phyloP scores from a whole-genome alignment of 2,329 filamentous ascomycete genomes.

The Acarospora socialis region DNA sequence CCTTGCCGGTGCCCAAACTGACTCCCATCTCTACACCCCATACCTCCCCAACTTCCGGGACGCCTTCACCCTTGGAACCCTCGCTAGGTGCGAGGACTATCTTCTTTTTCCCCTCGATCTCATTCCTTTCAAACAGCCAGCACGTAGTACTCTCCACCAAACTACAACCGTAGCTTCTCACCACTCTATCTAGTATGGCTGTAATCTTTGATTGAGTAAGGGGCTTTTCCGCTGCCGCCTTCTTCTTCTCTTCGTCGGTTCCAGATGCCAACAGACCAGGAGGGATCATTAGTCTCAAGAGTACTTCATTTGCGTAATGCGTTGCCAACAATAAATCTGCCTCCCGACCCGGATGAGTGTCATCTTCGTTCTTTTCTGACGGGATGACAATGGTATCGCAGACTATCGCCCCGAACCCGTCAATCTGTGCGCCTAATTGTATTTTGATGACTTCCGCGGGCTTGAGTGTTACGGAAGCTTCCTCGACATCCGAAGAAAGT shows the following conservation, averaged over 20 bases:
- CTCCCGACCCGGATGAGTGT: slow-evolving; percentile 56
- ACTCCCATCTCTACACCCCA: slow-evolving; percentile 97
- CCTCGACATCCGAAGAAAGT: slow-evolving; percentile 68
- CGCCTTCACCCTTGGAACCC: slow-evolving; percentile 78
- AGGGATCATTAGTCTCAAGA: slow-evolving; percentile 80
- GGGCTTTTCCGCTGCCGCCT: slow-evolving; percentile 68
- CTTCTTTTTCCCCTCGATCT: slow-evolving; percentile 97
- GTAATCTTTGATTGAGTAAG: slow-evolving; percentile 80
- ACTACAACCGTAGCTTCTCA: slow-evolving; percentile 79
- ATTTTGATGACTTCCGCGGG: slow-evolving; percentile 86
- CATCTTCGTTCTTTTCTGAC: slow-evolving; percentile 44
- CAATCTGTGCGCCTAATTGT: slow-evolving; percentile 96
- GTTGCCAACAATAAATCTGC: slow-evolving; percentile 85
- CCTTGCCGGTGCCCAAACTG: slow-evolving; percentile 80
- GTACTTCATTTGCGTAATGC: slow-evolving; percentile 88
- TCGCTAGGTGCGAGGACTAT: slow-evolving; percentile 82
- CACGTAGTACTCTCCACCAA: slow-evolving; percentile 96
- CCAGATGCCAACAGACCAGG: slow-evolving; percentile 72
- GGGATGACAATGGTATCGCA: slow-evolving; percentile 78
- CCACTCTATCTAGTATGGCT: slow-evolving; percentile 75
- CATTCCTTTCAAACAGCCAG: slow-evolving; percentile 91
- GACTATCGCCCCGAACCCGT: slow-evolving; percentile 91
- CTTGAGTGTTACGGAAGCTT: slow-evolving; percentile 68
- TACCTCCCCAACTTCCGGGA: slow-evolving; percentile 78
- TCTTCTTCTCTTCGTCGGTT: slow-evolving; percentile 89